Percentiles rank a stretch among this genome's conserved stretches.
These are phyloP conservation scores for Fusarium heterosporum DNA, from an alignment of 2,329 filamentous ascomycete species.

Conservation along the genomic window DNA sequence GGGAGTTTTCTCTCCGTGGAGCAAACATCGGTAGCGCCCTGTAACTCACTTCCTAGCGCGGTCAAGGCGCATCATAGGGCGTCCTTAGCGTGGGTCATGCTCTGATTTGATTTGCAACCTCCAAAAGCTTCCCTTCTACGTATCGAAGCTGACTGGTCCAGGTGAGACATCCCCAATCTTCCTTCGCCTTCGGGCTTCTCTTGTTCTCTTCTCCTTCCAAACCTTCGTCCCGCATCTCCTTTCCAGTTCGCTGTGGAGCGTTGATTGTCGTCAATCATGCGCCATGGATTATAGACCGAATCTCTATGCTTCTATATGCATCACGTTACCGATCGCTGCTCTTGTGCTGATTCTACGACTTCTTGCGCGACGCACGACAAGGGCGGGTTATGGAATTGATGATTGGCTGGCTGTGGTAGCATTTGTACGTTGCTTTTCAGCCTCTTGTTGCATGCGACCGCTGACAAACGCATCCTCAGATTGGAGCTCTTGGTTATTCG, in stretches of 20 bases:
- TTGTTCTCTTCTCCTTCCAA: conserved; percentile 8
- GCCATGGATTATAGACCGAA: conserved; percentile 31
- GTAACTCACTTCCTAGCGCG: background rate
- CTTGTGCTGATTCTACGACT: conserved; percentile 35
- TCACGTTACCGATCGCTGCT: conserved; percentile 34
- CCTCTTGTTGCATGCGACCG: background rate
- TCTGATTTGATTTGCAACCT: background rate
- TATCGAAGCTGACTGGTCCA: conserved; percentile 7
- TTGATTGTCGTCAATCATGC: conserved; percentile 15
- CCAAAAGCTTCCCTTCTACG: background rate
- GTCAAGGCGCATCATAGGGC: background rate
- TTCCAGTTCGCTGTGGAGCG: background rate
- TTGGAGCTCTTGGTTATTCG: conserved; percentile 22
- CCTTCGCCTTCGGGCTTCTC: background rate
- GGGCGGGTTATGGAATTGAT: conserved; percentile 34
- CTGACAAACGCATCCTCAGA: conserved; percentile 1
- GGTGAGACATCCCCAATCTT: conserved; percentile 10
- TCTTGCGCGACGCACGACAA: conserved; percentile 30
- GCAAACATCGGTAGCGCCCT: background rate
- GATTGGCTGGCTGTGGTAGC: conserved; percentile 37
- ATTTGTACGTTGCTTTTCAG: conserved; percentile 18
- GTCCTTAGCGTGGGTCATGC: background rate
- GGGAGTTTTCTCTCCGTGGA: background rate
- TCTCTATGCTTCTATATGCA: conserved; percentile 30
- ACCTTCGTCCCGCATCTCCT: background rate